phyloP scores from a whole-genome alignment of 108 stramenopile genomes.

The Parmales sp. region DNA sequence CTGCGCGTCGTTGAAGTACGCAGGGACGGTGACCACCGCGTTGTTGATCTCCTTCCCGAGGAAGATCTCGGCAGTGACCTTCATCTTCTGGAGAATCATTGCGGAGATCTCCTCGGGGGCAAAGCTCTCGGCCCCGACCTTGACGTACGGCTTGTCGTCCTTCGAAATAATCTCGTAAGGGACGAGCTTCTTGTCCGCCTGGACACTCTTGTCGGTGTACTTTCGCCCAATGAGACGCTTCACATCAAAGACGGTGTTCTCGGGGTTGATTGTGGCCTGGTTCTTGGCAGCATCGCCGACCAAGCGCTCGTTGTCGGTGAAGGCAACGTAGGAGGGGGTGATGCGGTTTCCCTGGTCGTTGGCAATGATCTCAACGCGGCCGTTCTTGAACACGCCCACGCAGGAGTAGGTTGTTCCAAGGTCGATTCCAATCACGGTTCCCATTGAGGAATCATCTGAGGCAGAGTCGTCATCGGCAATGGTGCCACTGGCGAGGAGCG shows the following conservation, averaged over 20 bases:
- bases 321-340: conserved; percentile 96
- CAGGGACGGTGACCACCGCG: conserved; percentile 94
- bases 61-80: conserved; percentile 77
- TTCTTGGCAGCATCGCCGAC: conserved; percentile 97
- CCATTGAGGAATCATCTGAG: conserved; percentile 4
- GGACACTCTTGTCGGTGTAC: conserved; percentile 71
- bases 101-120: conserved; percentile 93
- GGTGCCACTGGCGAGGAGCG: too few species aligned
- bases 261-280: conserved; percentile 88
- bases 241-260: conserved; percentile 90
- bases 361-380: conserved; percentile 93
- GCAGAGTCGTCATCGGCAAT: too few species aligned
- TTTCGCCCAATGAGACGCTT: conserved; percentile 95
- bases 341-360: conserved; percentile 98
- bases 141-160: conserved; percentile 51
- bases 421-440: conserved; percentile 30
- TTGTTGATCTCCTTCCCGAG: conserved; percentile 64
- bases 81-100: conserved; percentile 90
- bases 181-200: conserved; percentile 80
- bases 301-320: conserved; percentile 59
- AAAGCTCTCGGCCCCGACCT: conserved; percentile 40
- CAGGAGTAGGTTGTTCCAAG: conserved; percentile 97
- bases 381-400: conserved; percentile 94
- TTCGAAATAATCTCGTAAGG: conserved; percentile 76
- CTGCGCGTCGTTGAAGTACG: conserved; percentile 96